These are phyloP conservation scores for Colletotrichum chlorophyti DNA, from an alignment of 2,329 filamentous ascomycete genomes.

Conservation along the genomic window DNA sequence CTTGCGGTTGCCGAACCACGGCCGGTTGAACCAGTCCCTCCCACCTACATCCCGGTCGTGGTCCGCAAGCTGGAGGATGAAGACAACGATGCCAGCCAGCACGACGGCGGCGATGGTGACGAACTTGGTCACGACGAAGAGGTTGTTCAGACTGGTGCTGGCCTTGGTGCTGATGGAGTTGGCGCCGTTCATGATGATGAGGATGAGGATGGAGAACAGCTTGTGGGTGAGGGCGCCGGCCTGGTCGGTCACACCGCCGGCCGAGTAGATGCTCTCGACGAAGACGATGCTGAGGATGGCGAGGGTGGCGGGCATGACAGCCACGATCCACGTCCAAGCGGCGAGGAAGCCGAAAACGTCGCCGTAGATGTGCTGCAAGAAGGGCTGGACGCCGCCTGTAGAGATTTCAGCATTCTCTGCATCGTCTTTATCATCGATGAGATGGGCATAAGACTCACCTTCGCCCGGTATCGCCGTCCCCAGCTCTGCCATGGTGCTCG, in stretches of 20 bases:
- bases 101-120: slow-evolving; percentile 55
- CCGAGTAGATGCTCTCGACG: slow-evolving; percentile 64
- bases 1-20: slow-evolving; percentile 62
- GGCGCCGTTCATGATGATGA: slow-evolving; percentile 53
- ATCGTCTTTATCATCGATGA: slow-evolving; percentile 20
- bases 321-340: slow-evolving; percentile 71
- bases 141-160: slow-evolving; percentile 60
- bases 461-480: slow-evolving; percentile 69
- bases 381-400: slow-evolving; percentile 65
- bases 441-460: slow-evolving; percentile 40
- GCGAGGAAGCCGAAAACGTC: slow-evolving; percentile 68
- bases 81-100: slow-evolving; percentile 54
- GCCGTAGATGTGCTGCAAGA: slow-evolving; percentile 66
- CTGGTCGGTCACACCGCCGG: slow-evolving; percentile 52
- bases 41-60: slow-evolving; percentile 49
- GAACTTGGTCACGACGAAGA: slow-evolving; percentile 63
- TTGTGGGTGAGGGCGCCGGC: slow-evolving; percentile 54
- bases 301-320: slow-evolving; percentile 68
- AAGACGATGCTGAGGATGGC: slow-evolving; percentile 71
- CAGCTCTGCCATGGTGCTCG: slow-evolving; percentile 66
- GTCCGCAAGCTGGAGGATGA: slow-evolving; percentile 46
- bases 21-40: slow-evolving; percentile 56
- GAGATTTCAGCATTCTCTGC: background rate
- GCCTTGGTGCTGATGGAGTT: slow-evolving; percentile 64
- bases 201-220: slow-evolving; percentile 55